Percentiles rank a stretch among this genome's conserved stretches.
Evolutionary conservation across 805 yeast species (phyloP).

Genomic region (Yarrowia osloensis): DNA sequence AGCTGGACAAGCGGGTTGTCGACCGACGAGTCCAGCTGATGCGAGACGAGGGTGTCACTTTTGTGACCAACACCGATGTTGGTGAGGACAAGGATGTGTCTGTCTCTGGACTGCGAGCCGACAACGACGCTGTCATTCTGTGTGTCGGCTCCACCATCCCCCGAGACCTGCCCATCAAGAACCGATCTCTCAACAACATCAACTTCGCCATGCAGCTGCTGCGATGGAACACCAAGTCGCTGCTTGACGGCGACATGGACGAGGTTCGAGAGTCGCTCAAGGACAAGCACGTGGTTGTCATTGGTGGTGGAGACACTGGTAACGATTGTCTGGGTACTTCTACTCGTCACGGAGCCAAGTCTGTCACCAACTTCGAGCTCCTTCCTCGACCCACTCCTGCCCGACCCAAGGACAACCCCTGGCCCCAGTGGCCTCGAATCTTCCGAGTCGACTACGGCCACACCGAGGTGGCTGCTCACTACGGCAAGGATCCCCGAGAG

Average conservation of each 20-base stretch:
- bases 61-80: slow-evolving; percentile 73
- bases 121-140: slow-evolving; percentile 80
- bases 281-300: slow-evolving; percentile 91
- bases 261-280: slow-evolving; percentile 68
- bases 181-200: slow-evolving; percentile 86
- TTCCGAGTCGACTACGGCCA: slow-evolving; percentile 98
- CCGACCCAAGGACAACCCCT: slow-evolving; percentile 93
- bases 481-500: slow-evolving; percentile 97
- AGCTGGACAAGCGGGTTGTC: slow-evolving; percentile 88
- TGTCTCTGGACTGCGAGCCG: slow-evolving; percentile 63
- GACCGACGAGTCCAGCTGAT: slow-evolving; percentile 89
- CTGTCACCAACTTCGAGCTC: slow-evolving; percentile 90
- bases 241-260: slow-evolving; percentile 72
- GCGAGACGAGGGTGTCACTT: slow-evolving; percentile 85
- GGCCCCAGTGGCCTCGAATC: slow-evolving; percentile 99
- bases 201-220: slow-evolving; percentile 93
- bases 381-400: slow-evolving; percentile 86
- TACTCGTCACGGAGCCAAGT: slow-evolving; percentile 94
- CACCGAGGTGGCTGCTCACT: slow-evolving; percentile 89
- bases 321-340: slow-evolving; percentile 98
- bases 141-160: slow-evolving; percentile 97
- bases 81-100: slow-evolving; percentile 70
- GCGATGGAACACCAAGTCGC: slow-evolving; percentile 84
- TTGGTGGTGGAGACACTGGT: slow-evolving; percentile 99
- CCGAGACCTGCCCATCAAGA: slow-evolving; percentile 91